phyloP scores from a whole-genome alignment of 192 early-diverging fungal species.

The Coemansia sp. region DNA sequence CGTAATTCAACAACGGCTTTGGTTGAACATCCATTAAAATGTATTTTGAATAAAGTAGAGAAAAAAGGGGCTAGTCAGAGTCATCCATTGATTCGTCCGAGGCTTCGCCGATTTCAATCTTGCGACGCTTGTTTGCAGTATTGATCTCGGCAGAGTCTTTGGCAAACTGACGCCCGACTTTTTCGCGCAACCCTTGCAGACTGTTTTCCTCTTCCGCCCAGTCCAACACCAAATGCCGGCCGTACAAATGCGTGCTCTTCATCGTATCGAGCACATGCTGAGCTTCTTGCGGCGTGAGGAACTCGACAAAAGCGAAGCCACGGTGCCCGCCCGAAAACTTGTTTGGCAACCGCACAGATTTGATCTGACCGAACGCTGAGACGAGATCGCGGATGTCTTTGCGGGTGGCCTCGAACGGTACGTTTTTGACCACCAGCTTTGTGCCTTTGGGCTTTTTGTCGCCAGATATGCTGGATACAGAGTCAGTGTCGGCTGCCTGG shows the following conservation, averaged over 20 bases:
- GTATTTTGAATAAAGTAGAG: neutral
- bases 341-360: slow-evolving; percentile 90
- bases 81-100: slow-evolving; percentile 28
- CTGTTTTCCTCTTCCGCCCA: slow-evolving; percentile 80
- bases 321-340: slow-evolving; percentile 93
- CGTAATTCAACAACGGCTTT: slow-evolving; percentile 43
- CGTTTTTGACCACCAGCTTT: slow-evolving; percentile 90
- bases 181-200: slow-evolving; percentile 81
- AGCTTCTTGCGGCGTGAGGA: slow-evolving; percentile 94
- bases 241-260: slow-evolving; percentile 92
- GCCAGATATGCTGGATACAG: neutral
- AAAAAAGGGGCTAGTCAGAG: slow-evolving; percentile 11
- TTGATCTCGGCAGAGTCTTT: slow-evolving; percentile 56
- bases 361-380: slow-evolving; percentile 90
- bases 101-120: slow-evolving; percentile 59
- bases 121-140: slow-evolving; percentile 60
- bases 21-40: slow-evolving; percentile 16
- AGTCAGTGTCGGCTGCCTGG: slow-evolving; percentile 33
- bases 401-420: slow-evolving; percentile 95
- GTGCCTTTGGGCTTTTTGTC: slow-evolving; percentile 67
- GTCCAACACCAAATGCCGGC: slow-evolving; percentile 93
- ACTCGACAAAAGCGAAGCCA: slow-evolving; percentile 98
- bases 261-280: slow-evolving; percentile 84
- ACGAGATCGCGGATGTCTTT: slow-evolving; percentile 90
- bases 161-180: slow-evolving; percentile 78